Base-by-base conservation (phyloP, 371 early-diverging fungal genomes). In the Apophysomyces sp. region DNA sequence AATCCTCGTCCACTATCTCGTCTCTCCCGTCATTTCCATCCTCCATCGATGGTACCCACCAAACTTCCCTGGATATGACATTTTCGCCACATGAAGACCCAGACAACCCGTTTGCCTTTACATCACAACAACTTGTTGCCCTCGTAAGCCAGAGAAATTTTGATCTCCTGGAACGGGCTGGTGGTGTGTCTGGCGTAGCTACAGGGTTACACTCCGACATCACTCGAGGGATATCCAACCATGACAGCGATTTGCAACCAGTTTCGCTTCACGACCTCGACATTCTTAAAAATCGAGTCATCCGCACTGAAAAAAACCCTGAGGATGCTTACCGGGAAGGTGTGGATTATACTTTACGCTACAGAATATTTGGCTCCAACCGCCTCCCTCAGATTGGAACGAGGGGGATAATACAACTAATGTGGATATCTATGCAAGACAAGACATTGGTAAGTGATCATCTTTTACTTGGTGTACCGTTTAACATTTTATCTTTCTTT, bases 351-450 rank as follows among this genome's bases (percentile, higher is more conserved):
- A 67, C 76, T 34, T 62, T 29, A 4, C 81, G 83, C 28, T 74
- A 89, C 28, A 69, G 55, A 58, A 54, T 74, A 13, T 88, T 80
- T 76, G 94, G 93, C 21, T 65, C 71, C 27, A 93, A 92, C 68
- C 62, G 83, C 2, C 69, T 92, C 15, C 93, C 94, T 1, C 71
- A 71, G 29, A 67, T 81, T 18, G 82, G 89, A 68, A 65, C 80
- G 31, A 86, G 86, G 52, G 76, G 77, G 34, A 78, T 93, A 52
- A 65, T 87, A 24, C 73, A 82, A 13, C 76, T 92, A 5, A 89
- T 92, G 80, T 87, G 90, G 87, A 77, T 82, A 21, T 87, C 92
- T 0, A 76, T 92, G 39, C 84, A 92, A 60, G 95, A 95, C 59
- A 94, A 93, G 68, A 92, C 89, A 62, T 67, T 94, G 72, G 90